Base-by-base conservation (phyloP, 116 monocot species). In the Cymodocea nodosa region DNA sequence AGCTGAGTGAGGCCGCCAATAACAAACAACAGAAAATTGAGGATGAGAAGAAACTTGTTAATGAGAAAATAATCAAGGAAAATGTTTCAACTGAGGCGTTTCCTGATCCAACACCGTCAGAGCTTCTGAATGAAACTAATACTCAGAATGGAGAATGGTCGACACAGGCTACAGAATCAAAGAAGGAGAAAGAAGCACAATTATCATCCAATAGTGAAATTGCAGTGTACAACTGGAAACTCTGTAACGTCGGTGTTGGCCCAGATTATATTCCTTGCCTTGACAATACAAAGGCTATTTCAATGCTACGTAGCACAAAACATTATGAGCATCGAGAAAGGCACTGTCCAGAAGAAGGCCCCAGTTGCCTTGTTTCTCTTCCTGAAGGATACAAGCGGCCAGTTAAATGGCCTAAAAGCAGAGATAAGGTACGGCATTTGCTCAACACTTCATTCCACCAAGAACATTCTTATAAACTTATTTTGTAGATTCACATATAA, bases 251-350 rank as follows among this genome's bases (percentile, higher is more conserved):
- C 2, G 78, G 65, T 66, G 74, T 85, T 36, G 82, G 80, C 51
- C 49, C 74, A 35, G 95, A 97, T 66, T 97, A 90, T 66, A 97
- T 97, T 23, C 90, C 95, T 53, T 97, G 97, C 75, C 85, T 97
- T 35, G 97, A 97, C 71, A 97, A 97, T 64, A 76, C 66, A 63
- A 73, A 66, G 35, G 87, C 81, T 50, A 80, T 97, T 61, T 83
- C 63, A 60, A 91, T 73, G 76, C 81, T 97, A 48, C 64, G 6
- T 36, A 82, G 52, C 66, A 91, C 81, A 23, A 88, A 80, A 73
- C 97, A 97, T 63, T 97, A 85, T 64, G 85, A 97, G 55, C 97
- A 97, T 72, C 77, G 97, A 18, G 97, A 97, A 74, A 81, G 97
- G 55, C 97, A 97, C 76, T 97, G 97, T 67, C 97, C 91, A 60